A percentile compares a stretch with the other conserved stretches of the same genome.
Evolutionary conservation across 441 rosid genomes (phyloP).

Genomic region (Eugenia klotzschiana): DNA sequence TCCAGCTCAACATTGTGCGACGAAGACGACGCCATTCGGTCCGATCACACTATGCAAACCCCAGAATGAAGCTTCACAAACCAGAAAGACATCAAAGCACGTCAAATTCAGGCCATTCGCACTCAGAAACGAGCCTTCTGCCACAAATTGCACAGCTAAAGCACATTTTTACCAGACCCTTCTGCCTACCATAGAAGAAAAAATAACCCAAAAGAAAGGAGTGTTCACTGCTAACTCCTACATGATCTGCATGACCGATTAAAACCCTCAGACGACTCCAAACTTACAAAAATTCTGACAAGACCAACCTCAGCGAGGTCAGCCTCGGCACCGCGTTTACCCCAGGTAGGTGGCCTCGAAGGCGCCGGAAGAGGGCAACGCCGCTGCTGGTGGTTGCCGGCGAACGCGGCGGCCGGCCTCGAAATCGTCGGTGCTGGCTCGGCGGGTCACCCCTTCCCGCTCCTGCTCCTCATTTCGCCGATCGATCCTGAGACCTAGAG

Average conservation of each 20-base stretch:
- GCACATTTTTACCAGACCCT: background rate
- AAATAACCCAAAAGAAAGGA: background rate
- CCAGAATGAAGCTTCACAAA: background rate
- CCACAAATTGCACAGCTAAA: background rate
- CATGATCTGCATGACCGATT: background rate
- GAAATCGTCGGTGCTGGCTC: background rate
- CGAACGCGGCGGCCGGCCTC: background rate
- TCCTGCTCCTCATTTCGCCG: background rate
- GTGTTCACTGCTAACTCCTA: background rate
- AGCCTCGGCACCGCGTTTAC: background rate
- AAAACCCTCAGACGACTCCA: background rate
- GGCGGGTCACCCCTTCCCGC: background rate
- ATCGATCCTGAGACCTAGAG: background rate
- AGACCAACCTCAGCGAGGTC: background rate
- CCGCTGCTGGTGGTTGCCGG: background rate
- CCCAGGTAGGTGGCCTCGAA: background rate
- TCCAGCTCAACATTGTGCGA: constrained; percentile 85
- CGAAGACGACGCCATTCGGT: constrained; percentile 1
- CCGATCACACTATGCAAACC: background rate
- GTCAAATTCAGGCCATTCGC: background rate
- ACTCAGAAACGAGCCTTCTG: background rate
- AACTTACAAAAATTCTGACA: background rate
- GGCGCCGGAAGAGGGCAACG: background rate
- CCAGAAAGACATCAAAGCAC: background rate
- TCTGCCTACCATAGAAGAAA: background rate